Percentiles rank a stretch among this genome's conserved stretches.
These are phyloP conservation scores for Globisporangium okanoganense DNA, from an alignment of 352 stramenopile species.

Conservation along the genomic window DNA sequence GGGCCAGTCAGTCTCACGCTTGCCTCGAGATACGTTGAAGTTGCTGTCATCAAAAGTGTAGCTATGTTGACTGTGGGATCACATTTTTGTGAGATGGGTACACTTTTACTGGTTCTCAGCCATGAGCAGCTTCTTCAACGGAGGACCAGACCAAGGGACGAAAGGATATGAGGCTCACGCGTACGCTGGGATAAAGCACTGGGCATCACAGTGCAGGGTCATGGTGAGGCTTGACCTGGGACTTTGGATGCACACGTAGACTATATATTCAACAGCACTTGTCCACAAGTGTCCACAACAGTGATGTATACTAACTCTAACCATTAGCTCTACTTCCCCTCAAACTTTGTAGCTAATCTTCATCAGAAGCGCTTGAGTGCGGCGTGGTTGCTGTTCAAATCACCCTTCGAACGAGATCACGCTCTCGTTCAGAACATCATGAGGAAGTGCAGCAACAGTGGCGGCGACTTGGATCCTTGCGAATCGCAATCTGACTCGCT, in stretches of 20 bases:
- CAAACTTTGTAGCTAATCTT: not conserved
- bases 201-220: not conserved
- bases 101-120: not conserved
- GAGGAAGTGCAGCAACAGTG: constrained; percentile 14
- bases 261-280: not conserved
- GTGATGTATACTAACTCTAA: no score
- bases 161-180: not conserved
- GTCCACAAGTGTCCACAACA: not conserved
- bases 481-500: not conserved
- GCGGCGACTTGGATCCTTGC: not conserved
- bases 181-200: not conserved
- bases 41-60: not conserved
- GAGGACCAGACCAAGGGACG: not conserved
- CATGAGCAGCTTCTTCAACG: not conserved
- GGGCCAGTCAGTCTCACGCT: not conserved
- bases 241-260: not conserved
- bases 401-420: not conserved
- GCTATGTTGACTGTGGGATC: not conserved
- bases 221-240: not conserved
- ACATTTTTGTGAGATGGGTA: not conserved
- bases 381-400: no score
- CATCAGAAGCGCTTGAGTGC: not conserved
- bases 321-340: not conserved
- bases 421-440: constrained; percentile 8
- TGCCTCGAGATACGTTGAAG: not conserved